Evolutionary conservation across 2,329 filamentous ascomycete genomes (phyloP).

Genomic region (Calonectria leucothoes): DNA sequence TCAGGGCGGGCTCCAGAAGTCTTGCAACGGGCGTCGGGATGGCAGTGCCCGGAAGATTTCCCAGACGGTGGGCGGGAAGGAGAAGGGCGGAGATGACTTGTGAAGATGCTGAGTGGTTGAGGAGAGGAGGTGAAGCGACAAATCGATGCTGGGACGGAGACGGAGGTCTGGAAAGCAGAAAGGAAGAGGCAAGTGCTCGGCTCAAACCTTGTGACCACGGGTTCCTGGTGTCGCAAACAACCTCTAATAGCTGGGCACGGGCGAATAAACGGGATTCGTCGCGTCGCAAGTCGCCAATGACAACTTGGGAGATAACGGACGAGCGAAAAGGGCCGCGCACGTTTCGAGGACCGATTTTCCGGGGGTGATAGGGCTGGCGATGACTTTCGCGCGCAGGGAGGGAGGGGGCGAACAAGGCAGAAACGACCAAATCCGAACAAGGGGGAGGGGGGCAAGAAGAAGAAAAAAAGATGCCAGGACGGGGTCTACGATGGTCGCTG

Average conservation of each 20-base stretch:
- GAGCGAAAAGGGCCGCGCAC: conserved; percentile 21
- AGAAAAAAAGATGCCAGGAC: conserved; percentile 27
- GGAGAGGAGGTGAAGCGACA: conserved; percentile 51
- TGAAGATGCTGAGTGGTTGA: conserved; percentile 45
- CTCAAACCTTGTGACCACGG: conserved; percentile 50
- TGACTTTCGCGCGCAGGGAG: conserved; percentile 33
- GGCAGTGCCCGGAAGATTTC: conserved; percentile 41
- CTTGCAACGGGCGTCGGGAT: conserved; percentile 42
- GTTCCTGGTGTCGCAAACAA: conserved; percentile 37
- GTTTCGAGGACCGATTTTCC: conserved; percentile 25
- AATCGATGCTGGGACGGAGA: conserved; percentile 49
- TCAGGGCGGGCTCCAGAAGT: conserved; percentile 47
- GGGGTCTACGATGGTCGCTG: conserved; percentile 32
- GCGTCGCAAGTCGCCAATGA: conserved; percentile 33
- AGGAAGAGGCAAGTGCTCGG: conserved; percentile 52
- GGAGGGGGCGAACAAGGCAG: conserved; percentile 22
- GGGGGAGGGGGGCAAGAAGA: conserved; percentile 19
- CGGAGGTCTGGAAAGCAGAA: conserved; percentile 51
- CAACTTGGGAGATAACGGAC: conserved; percentile 20
- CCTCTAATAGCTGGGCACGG: conserved; percentile 28
- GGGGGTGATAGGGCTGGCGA: background rate
- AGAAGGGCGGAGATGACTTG: conserved; percentile 49
- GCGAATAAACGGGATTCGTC: conserved; percentile 20
- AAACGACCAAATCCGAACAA: conserved; percentile 32
- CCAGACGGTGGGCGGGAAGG: conserved; percentile 43